These are phyloP conservation scores for Aspergillus phoenicis DNA, from an alignment of 2,329 filamentous ascomycete genomes.

Conservation along the genomic window DNA sequence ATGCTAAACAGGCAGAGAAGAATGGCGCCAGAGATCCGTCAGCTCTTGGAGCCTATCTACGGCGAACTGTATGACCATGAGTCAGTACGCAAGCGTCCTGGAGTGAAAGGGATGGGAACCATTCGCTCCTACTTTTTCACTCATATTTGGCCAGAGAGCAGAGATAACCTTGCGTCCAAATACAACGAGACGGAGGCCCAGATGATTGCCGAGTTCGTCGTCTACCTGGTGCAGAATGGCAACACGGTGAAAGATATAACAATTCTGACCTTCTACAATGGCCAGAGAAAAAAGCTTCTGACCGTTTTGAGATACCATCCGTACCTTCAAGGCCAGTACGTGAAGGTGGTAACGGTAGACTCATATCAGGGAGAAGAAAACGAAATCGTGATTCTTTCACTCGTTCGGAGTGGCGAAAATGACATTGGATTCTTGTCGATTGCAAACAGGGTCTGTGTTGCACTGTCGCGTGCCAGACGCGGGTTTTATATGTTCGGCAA, in stretches of 20 bases:
- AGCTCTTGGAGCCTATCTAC: constrained; percentile 65
- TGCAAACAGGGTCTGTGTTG: constrained; percentile 64
- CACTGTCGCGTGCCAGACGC: constrained; percentile 69
- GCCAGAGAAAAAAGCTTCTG: constrained; percentile 70
- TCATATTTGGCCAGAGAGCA: constrained; percentile 66
- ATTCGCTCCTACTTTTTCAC: constrained; percentile 63
- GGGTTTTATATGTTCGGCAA: constrained; percentile 89
- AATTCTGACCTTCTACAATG: constrained; percentile 84
- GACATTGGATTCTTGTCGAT: constrained; percentile 74
- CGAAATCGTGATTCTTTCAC: constrained; percentile 75
- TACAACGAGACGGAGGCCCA: constrained; percentile 71
- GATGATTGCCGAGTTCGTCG: constrained; percentile 73
- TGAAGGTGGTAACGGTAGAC: constrained; percentile 78
- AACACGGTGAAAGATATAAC: constrained; percentile 66
- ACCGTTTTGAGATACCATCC: constrained; percentile 46
- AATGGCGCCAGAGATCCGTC: constrained; percentile 70
- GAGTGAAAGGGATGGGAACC: constrained; percentile 65
- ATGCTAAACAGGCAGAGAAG: constrained; percentile 70
- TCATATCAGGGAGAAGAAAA: constrained; percentile 93
- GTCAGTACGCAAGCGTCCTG: constrained; percentile 56
- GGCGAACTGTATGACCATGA: constrained; percentile 59
- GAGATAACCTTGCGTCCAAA: constrained; percentile 65
- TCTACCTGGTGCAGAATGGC: constrained; percentile 72
- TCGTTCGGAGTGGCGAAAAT: constrained; percentile 69
- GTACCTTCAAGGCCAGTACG: constrained; percentile 47